Conservation (phyloP, 1,139 yeast species). For the Geotrichum candidum region DNA sequence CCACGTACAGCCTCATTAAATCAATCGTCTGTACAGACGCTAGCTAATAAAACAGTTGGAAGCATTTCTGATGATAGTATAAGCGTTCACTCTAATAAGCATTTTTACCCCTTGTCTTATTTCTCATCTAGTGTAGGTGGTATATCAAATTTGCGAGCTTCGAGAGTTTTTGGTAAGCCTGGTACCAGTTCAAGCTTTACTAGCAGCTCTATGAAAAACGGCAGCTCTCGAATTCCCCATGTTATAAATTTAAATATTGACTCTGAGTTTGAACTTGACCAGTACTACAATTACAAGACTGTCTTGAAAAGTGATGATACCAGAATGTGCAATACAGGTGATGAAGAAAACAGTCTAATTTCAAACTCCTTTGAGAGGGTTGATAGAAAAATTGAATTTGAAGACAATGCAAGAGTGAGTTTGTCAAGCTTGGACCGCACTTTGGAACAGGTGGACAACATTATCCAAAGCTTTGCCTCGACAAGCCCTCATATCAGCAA, state of each 20-base stretch:
- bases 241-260: neutral
- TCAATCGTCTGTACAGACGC: constrained; percentile 7
- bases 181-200: neutral
- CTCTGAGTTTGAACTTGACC: neutral
- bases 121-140: neutral
- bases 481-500: neutral
- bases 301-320: neutral
- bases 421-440: constrained; percentile 8
- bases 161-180: constrained; percentile 9
- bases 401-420: neutral
- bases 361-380: neutral
- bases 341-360: neutral
- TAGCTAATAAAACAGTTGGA: neutral
- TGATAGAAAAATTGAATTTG: neutral
- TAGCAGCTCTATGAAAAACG: neutral
- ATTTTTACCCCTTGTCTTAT: neutral
- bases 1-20: constrained; percentile 1
- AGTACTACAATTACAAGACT: neutral
- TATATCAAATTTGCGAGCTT: neutral
- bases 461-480: constrained; percentile 3
- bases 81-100: neutral
- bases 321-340: neutral
- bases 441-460: constrained; percentile 8
- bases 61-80: neutral
- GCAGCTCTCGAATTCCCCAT: neutral